Evolutionary conservation across 2,329 filamentous ascomycete genomes (phyloP).

Genomic region (Bipolaris sorokiniana): DNA sequence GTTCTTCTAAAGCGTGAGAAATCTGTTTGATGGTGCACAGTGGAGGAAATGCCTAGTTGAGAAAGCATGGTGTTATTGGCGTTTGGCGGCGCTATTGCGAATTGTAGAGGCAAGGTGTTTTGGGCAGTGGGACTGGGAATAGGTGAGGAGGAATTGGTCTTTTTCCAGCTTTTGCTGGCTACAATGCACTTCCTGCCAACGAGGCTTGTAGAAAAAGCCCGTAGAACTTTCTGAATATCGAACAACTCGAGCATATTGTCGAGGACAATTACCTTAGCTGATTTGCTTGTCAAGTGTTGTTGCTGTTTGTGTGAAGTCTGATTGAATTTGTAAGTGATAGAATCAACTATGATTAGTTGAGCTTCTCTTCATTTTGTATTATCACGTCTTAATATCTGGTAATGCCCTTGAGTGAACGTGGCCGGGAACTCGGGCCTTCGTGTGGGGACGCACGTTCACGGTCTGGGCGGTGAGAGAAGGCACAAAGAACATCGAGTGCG

Average conservation of each 20-base stretch:
- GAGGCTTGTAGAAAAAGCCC: conserved; percentile 8
- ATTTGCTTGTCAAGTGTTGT: not conserved
- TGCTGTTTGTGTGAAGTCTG: not conserved
- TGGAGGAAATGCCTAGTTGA: conserved; percentile 4
- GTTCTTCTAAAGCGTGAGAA: conserved; percentile 18
- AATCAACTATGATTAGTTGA: too few relatives aligned
- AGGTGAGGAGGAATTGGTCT: not conserved
- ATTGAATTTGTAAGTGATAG: not conserved
- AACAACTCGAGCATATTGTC: conserved; percentile 11
- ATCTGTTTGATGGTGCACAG: conserved; percentile 7
- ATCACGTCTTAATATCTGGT: not conserved
- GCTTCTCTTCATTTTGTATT: not conserved
- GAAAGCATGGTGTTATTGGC: conserved; percentile 20
- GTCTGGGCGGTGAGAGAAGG: conserved; percentile 24
- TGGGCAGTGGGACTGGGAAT: not conserved
- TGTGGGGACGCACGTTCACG: conserved; percentile 11
- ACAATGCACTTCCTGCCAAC: conserved; percentile 1
- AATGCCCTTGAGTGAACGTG: not conserved
- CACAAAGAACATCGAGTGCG: conserved; percentile 26
- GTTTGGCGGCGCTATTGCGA: conserved; percentile 12
- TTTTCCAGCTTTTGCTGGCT: conserved; percentile 5
- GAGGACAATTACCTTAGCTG: conserved; percentile 3
- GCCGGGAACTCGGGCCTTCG: not conserved
- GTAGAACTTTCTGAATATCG: conserved; percentile 21
- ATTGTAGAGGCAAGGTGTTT: not conserved